phyloP scores from a whole-genome alignment of 192 early-diverging fungal species.

The Spinellus fusiger region DNA sequence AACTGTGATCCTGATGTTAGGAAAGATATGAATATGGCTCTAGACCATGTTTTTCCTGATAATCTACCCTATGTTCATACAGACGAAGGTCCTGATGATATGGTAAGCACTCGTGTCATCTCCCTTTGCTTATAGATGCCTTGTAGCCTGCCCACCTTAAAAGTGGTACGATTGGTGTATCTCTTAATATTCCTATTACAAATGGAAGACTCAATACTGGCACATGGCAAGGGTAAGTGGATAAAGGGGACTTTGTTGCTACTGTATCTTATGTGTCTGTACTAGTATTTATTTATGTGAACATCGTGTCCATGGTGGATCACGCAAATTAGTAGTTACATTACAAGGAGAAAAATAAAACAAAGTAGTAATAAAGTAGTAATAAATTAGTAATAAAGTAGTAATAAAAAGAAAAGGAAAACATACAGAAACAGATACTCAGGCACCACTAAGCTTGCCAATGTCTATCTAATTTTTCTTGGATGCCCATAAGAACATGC shows the following conservation, averaged over 20 bases:
- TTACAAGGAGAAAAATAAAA: slow-evolving; percentile 62
- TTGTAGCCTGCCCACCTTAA: slow-evolving; percentile 81
- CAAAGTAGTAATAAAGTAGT: not conserved
- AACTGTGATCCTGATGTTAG: slow-evolving; percentile 73
- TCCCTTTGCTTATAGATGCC: not conserved
- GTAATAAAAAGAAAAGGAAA: not conserved
- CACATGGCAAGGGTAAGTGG: slow-evolving; percentile 73
- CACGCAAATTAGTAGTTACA: slow-evolving; percentile 64
- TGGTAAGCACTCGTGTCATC: slow-evolving; percentile 37
- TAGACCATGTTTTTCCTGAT: slow-evolving; percentile 81
- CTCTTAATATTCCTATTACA: slow-evolving; percentile 80
- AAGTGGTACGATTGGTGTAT: slow-evolving; percentile 72
- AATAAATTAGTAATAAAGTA: not conserved
- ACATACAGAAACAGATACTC: not conserved
- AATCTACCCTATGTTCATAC: slow-evolving; percentile 72
- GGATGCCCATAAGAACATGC: not conserved
- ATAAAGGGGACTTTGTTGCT: not conserved
- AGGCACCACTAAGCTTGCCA: not conserved
- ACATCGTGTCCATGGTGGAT: slow-evolving; percentile 55
- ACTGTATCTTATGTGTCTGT: not conserved
- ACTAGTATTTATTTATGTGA: slow-evolving; percentile 69
- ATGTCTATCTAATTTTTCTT: not conserved
- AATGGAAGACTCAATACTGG: slow-evolving; percentile 75
- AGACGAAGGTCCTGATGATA: slow-evolving; percentile 84
- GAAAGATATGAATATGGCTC: slow-evolving; percentile 79